These are phyloP conservation scores for Penstemon newberryi DNA, from an alignment of 257 asterid species.

Conservation along the genomic window DNA sequence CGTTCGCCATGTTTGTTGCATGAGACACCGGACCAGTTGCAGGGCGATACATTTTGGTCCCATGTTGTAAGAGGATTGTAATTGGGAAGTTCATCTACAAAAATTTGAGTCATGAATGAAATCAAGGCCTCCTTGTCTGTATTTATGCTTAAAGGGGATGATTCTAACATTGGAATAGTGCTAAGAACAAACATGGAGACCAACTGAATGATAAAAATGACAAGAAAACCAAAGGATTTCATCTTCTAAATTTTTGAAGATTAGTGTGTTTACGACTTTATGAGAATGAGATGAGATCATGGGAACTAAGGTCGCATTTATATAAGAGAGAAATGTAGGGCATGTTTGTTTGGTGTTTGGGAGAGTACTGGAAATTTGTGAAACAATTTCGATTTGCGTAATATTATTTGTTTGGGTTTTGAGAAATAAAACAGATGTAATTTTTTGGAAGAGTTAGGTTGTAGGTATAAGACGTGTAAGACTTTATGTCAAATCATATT, in stretches of 20 bases:
- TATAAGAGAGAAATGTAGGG: neutral
- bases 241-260: neutral
- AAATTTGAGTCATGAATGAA: slow-evolving; percentile 47
- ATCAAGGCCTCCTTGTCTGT: slow-evolving; percentile 54
- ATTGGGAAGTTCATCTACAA: slow-evolving; percentile 16
- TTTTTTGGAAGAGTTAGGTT: too few species aligned
- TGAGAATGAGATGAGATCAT: neutral
- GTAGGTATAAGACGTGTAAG: too few species aligned
- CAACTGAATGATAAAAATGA: neutral
- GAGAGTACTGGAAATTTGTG: too few species aligned
- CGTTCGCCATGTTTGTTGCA: slow-evolving; percentile 37
- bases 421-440: too few species aligned
- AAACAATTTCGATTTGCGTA: too few species aligned
- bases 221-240: slow-evolving; percentile 3
- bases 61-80: slow-evolving; percentile 33
- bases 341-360: too few species aligned
- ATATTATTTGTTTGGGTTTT: too few species aligned
- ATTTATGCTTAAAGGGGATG: slow-evolving; percentile 33
- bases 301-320: neutral
- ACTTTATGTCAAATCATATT: too few species aligned
- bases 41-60: slow-evolving; percentile 44
- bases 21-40: slow-evolving; percentile 65
- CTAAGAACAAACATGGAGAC: slow-evolving; percentile 18
- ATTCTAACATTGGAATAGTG: neutral
- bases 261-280: neutral